Evolutionary conservation across 495 filamentous ascomycete genomes (phyloP), one percentile per base, ranked within the genome.

Genomic region (Penicillium verhagenii): DNA sequence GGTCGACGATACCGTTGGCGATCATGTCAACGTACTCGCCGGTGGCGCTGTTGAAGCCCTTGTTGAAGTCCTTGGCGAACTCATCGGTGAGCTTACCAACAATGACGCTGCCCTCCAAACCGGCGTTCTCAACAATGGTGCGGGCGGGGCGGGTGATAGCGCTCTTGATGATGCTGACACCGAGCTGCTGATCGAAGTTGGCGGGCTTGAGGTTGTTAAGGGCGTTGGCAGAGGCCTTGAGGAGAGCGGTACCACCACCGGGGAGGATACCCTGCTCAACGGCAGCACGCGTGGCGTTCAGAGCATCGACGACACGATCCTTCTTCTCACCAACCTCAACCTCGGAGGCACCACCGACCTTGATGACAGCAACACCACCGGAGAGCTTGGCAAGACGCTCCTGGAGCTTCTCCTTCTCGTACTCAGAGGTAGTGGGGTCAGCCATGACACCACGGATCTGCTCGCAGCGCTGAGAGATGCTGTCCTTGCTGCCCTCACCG

Each of bases 391-490:
- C 94, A 47, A 97, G 89, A 78, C 94, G 94, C 79, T 98, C 94
- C 76, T 97, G 94, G 52, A 98, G 89, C 85, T 98, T 98, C 86
- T 98, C 94, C 82, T 96, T 97, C 84, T 98, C 94, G 78, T 98
- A 97, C 65, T 97, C 95, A 56, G 91, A 96, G 56, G 94, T 97
- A 56, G 82, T 83, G 25, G 94, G 86, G 79, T 97, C 94, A 58
- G 75, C 80, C 86, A 97, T 96, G 75, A 96, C 91, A 59, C 91
- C 92, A 65, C 94, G 93, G 79, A 98, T 98, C 79, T 97, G 94
- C 77, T 98, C 94, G 77, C 93, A 97, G 67, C 94, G 89, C 79
- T 97, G 91, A 57, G 88, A 79, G 66, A 98, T 94, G 50, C 82
- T 74, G 68, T 98, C 94, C 82, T 97, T 97, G 84, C 78, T 88